These are phyloP conservation scores for Lactuca sativa DNA, from an alignment of 129 eudicot species.

Conservation along the genomic window DNA sequence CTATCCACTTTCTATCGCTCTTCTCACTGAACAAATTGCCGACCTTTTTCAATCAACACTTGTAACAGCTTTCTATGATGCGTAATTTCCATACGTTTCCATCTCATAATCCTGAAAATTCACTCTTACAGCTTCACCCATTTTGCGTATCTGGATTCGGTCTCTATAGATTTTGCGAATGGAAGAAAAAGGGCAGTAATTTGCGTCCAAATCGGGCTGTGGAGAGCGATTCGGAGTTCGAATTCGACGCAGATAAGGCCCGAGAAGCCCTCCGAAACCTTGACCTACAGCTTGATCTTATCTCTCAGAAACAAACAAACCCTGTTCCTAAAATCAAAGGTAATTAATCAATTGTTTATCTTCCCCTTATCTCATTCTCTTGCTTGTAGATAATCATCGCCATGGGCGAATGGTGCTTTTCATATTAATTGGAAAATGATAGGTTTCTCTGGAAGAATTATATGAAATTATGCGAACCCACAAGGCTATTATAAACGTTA, in stretches of 20 bases:
- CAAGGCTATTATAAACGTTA: too few species aligned
- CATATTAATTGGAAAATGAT: background rate
- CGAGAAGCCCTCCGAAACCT: constrained; percentile 67
- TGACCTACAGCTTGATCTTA: constrained; percentile 57
- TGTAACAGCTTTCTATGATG: constrained; percentile 2
- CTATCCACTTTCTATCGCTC: background rate
- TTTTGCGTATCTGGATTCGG: constrained; percentile 20
- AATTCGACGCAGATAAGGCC: constrained; percentile 67
- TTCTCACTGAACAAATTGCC: background rate
- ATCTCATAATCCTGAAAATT: background rate
- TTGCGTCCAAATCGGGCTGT: constrained; percentile 24
- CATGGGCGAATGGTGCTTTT: background rate
- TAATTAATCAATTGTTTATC: background rate
- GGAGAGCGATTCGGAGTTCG: constrained; percentile 57
- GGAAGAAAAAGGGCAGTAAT: constrained; percentile 4
- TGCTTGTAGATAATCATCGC: background rate
- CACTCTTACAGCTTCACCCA: constrained; percentile 11
- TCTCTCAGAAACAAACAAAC: constrained; percentile 46
- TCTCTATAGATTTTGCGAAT: constrained; percentile 3
- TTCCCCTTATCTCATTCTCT: background rate
- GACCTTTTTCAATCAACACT: background rate
- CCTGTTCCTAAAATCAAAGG: constrained; percentile 57
- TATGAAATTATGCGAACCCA: too few species aligned
- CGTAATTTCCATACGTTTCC: constrained; percentile 12
- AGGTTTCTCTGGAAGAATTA: too few species aligned